A percentile compares a stretch with the other conserved stretches of the same genome.
Conservation (phyloP, 805 yeast genomes). For the Pichia paraexigua region DNA sequence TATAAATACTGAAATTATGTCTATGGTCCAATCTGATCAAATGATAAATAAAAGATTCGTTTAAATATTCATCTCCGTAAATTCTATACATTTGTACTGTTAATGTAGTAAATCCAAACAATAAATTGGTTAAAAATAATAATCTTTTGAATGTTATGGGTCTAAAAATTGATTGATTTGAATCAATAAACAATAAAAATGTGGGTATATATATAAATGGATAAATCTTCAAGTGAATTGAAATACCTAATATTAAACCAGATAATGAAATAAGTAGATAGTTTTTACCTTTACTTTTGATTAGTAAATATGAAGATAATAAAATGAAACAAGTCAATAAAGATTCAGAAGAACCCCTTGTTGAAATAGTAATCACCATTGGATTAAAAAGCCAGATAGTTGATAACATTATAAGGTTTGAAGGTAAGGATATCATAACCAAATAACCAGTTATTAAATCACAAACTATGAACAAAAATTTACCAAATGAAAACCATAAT, state of each 20-base stretch:
- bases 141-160: slow-evolving; percentile 39
- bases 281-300: slow-evolving; percentile 15
- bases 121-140: slow-evolving; percentile 33
- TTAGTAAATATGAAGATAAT: slow-evolving; percentile 43
- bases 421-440: slow-evolving; percentile 27
- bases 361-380: slow-evolving; percentile 86
- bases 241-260: slow-evolving; percentile 57
- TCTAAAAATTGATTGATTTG: slow-evolving; percentile 25
- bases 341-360: slow-evolving; percentile 92
- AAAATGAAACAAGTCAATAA: slow-evolving; percentile 72
- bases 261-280: slow-evolving; percentile 17
- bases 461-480: slow-evolving; percentile 63
- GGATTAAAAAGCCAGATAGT: slow-evolving; percentile 84
- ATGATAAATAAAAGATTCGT: slow-evolving; percentile 79
- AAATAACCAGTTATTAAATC: slow-evolving; percentile 77
- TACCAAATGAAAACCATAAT: slow-evolving; percentile 61
- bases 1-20: slow-evolving; percentile 89
- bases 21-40: slow-evolving; percentile 81
- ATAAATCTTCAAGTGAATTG: slow-evolving; percentile 86
- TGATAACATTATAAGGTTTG: slow-evolving; percentile 10
- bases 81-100: slow-evolving; percentile 54
- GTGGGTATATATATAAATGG: slow-evolving; percentile 86
- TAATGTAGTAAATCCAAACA: slow-evolving; percentile 36
- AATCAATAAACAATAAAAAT: slow-evolving; percentile 34
- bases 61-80: slow-evolving; percentile 70